A percentile compares a stretch with the other conserved stretches of the same genome.
phyloP scores from a whole-genome alignment of 768 basidiomycete species.

The Pisolithus albus region DNA sequence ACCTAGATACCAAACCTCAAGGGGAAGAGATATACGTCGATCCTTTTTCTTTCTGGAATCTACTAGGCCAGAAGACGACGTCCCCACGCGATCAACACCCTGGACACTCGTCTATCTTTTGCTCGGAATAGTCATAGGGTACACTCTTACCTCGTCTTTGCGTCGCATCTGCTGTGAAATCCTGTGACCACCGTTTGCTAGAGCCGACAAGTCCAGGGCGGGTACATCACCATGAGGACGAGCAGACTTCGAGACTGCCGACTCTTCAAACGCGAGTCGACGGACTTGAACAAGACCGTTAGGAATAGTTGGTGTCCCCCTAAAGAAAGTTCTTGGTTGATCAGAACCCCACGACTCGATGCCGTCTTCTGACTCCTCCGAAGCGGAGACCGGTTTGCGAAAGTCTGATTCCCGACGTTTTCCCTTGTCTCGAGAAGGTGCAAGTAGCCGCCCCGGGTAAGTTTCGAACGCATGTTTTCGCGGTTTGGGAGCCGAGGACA shows the following conservation, averaged over 20 bases:
- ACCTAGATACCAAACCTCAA: slow-evolving; percentile 25
- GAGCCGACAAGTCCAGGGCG: slow-evolving; percentile 4
- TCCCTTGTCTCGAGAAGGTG: slow-evolving; percentile 12
- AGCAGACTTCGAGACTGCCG: slow-evolving; percentile 1
- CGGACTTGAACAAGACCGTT: slow-evolving; percentile 8
- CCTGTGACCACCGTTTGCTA: neutral
- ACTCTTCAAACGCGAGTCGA: slow-evolving; percentile 8
- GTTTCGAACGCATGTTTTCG: slow-evolving; percentile 17
- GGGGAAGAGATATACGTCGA: slow-evolving; percentile 8
- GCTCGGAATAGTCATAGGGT: neutral
- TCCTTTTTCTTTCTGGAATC: slow-evolving; percentile 13
- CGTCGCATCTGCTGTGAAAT: slow-evolving; percentile 18
- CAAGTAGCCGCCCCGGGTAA: slow-evolving; percentile 8
- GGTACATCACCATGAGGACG: neutral
- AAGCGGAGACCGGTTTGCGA: slow-evolving; percentile 12
- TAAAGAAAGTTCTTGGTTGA: neutral
- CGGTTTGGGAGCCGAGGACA: neutral
- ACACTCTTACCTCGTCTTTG: slow-evolving; percentile 18
- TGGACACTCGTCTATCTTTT: neutral
- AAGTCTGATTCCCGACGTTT: slow-evolving; percentile 15
- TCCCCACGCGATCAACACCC: slow-evolving; percentile 17
- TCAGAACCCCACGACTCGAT: slow-evolving; percentile 14
- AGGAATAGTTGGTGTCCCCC: slow-evolving; percentile 13
- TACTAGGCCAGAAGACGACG: slow-evolving; percentile 22
- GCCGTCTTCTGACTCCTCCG: slow-evolving; percentile 18